phyloP scores from a whole-genome alignment of 2,329 filamentous ascomycete genomes.

The Blastomyces silverae region DNA sequence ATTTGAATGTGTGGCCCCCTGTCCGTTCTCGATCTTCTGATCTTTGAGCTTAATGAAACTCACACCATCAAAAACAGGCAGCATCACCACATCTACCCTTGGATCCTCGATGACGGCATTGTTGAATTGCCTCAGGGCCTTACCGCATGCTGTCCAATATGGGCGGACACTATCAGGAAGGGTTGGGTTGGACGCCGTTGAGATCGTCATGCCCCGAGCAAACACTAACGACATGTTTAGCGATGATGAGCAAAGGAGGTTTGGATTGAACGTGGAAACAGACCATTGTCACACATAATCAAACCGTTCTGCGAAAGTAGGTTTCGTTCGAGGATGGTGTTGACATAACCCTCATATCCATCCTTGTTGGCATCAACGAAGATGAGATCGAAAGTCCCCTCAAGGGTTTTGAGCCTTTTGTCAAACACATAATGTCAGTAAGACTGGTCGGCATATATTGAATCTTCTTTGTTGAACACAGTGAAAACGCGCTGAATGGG shows the following conservation, averaged over 20 bases:
- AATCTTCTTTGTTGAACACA: background rate
- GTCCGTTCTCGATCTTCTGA: background rate
- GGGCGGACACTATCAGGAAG: background rate
- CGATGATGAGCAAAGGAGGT: background rate
- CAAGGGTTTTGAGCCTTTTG: background rate
- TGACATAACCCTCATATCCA: background rate
- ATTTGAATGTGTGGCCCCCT: background rate
- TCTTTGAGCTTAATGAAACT: conserved; percentile 5
- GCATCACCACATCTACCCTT: conserved; percentile 5
- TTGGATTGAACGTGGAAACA: background rate
- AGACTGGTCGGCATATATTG: background rate
- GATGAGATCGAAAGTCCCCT: conserved; percentile 2
- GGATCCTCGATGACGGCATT: background rate
- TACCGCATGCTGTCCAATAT: background rate
- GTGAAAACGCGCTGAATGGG: background rate
- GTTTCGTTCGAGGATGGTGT: background rate
- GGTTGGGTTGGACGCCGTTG: background rate
- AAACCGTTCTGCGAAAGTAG: background rate
- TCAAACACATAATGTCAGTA: background rate
- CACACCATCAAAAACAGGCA: conserved; percentile 5
- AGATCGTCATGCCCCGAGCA: background rate
- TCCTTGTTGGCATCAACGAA: conserved; percentile 8
- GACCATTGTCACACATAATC: conserved; percentile 4
- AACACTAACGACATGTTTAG: background rate
- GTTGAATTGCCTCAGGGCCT: conserved; percentile 3